These are phyloP conservation scores for Stagonosporopsis cucurbitacearum DNA, from an alignment of 2,329 filamentous ascomycete species.

Conservation along the genomic window DNA sequence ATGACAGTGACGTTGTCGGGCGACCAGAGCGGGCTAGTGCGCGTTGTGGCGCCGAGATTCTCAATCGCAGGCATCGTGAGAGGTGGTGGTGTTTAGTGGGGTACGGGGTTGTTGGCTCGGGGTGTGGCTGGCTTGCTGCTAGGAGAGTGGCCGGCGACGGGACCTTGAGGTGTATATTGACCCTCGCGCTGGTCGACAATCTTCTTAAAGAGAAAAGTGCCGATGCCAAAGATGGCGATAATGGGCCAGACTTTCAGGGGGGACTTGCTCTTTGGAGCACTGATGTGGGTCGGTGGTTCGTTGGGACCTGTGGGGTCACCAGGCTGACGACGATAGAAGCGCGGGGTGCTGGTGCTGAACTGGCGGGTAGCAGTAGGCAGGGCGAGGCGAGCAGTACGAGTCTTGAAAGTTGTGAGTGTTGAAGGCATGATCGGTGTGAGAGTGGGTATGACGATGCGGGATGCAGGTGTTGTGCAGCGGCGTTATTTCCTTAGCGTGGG, in stretches of 20 bases:
- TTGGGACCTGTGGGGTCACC: constrained; percentile 47
- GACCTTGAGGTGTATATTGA: constrained; percentile 38
- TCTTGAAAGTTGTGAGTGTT: constrained; percentile 27
- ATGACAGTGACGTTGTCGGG: constrained; percentile 83
- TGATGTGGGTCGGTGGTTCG: constrained; percentile 46
- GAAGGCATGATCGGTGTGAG: constrained; percentile 39
- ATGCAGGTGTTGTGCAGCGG: constrained; percentile 31
- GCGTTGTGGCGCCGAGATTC: constrained; percentile 49
- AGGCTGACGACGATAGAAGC: constrained; percentile 42
- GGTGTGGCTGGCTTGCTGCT: constrained; percentile 30
- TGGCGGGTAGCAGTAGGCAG: constrained; percentile 24
- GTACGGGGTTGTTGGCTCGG: constrained; percentile 22
- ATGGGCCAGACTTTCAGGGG: constrained; percentile 54
- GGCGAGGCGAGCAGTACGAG: constrained; percentile 20
- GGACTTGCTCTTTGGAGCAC: constrained; percentile 47
- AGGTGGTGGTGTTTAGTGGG: constrained; percentile 33
- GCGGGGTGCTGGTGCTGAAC: constrained; percentile 33
- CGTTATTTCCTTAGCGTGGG: constrained; percentile 33
- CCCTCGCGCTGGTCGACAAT: constrained; percentile 55
- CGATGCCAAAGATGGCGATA: constrained; percentile 55
- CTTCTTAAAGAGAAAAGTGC: constrained; percentile 55
- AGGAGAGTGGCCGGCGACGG: constrained; percentile 42
- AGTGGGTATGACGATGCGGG: constrained; percentile 35
- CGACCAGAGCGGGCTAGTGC: constrained; percentile 74
- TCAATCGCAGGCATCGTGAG: constrained; percentile 50